These are phyloP conservation scores for Teratosphaeria destructans DNA, from an alignment of 2,329 filamentous ascomycete genomes.

Conservation along the genomic window DNA sequence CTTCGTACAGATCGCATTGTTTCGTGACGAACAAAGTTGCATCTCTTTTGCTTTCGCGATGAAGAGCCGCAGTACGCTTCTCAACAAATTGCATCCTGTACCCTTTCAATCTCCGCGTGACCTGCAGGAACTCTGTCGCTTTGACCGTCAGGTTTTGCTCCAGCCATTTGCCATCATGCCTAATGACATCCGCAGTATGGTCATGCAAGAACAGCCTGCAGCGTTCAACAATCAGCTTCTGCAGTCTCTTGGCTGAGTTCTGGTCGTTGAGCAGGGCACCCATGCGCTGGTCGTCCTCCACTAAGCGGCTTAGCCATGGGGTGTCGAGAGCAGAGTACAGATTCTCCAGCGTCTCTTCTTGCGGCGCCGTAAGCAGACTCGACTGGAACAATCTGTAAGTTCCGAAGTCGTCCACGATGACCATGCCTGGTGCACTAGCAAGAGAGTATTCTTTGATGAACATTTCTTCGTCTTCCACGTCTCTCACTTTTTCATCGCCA, in stretches of 20 bases:
- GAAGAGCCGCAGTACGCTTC: slow-evolving; percentile 64
- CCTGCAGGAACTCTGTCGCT: slow-evolving; percentile 65
- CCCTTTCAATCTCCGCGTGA: slow-evolving; percentile 65
- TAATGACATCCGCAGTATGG: slow-evolving; percentile 65
- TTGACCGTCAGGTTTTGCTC: slow-evolving; percentile 73
- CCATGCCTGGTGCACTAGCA: slow-evolving; percentile 58
- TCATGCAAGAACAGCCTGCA: slow-evolving; percentile 84
- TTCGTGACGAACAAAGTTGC: slow-evolving; percentile 69
- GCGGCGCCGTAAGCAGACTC: slow-evolving; percentile 72
- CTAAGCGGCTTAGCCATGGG: slow-evolving; percentile 61
- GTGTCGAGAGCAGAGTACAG: slow-evolving; percentile 80
- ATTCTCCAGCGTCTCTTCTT: slow-evolving; percentile 75
- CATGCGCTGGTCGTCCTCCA: slow-evolving; percentile 67
- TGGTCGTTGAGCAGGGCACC: slow-evolving; percentile 59
- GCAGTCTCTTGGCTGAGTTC: slow-evolving; percentile 55
- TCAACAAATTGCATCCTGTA: slow-evolving; percentile 60
- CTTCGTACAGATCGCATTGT: slow-evolving; percentile 77
- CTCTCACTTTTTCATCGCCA: slow-evolving; percentile 32
- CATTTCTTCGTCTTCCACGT: slow-evolving; percentile 37
- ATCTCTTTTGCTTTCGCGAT: slow-evolving; percentile 41
- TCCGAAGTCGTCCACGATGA: slow-evolving; percentile 78
- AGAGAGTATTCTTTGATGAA: slow-evolving; percentile 68
- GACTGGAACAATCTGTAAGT: slow-evolving; percentile 84
- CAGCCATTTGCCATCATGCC: slow-evolving; percentile 81
- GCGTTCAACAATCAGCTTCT: slow-evolving; percentile 76